These are phyloP conservation scores for Epichloe brachyelytri DNA, from an alignment of 2,329 filamentous ascomycete species.

Conservation along the genomic window DNA sequence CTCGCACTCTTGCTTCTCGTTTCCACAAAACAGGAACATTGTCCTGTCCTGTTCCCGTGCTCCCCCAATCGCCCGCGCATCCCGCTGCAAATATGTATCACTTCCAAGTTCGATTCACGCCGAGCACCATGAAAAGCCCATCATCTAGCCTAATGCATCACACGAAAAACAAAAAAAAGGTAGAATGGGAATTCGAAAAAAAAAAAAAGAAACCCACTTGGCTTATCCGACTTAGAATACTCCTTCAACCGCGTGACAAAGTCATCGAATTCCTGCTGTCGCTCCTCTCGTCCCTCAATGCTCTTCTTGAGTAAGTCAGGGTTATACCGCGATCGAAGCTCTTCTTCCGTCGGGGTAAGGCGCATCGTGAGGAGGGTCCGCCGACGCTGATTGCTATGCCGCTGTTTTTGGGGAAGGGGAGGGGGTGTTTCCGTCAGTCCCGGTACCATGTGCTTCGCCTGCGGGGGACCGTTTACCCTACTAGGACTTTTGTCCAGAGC, in stretches of 20 bases:
- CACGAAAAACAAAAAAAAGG: too few relatives aligned
- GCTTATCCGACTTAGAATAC: conserved; percentile 81
- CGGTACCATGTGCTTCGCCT: too few relatives aligned
- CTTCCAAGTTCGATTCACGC: too few relatives aligned
- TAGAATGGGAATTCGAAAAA: background rate
- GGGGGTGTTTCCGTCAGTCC: background rate
- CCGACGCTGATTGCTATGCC: conserved; percentile 62
- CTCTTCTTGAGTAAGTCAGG: conserved; percentile 85
- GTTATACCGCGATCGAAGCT: conserved; percentile 85
- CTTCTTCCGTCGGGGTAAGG: conserved; percentile 74
- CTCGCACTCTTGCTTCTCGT: background rate
- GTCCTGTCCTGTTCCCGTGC: too few relatives aligned
- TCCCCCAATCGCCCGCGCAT: too few relatives aligned
- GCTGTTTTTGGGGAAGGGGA: conserved; percentile 29
- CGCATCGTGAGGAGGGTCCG: conserved; percentile 76
- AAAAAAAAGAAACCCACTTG: conserved; percentile 42
- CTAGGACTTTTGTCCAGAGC: conserved; percentile 56
- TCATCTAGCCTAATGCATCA: too few relatives aligned
- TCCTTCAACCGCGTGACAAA: conserved; percentile 78
- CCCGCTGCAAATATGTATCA: too few relatives aligned
- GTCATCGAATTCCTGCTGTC: conserved; percentile 76
- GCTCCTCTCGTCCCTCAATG: conserved; percentile 62
- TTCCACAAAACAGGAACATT: too few relatives aligned
- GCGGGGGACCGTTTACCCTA: conserved; percentile 34
- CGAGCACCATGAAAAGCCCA: background rate